Evolutionary conservation across 73 alveolate species (phyloP), one percentile per base, ranked within the genome.

Genomic region (Paramecium sexaurelia): DNA sequence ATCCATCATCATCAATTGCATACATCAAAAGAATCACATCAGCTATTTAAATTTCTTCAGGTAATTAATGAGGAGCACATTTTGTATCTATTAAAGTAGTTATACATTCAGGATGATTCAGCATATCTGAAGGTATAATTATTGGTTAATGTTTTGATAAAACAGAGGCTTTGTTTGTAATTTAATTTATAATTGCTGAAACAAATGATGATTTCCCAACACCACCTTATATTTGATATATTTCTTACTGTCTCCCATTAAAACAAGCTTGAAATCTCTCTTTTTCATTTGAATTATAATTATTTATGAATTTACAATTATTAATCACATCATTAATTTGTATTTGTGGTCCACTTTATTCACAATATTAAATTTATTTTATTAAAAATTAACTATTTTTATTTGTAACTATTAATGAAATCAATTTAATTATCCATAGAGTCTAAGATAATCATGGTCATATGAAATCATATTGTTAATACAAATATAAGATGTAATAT

Each of bases 141-240:
- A 78, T 61, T 1, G 90, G 90, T 22, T 4, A 51, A 39, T 41
- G 90, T 40, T 78, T 37, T 7, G 15, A 17, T 33, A 32, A 29
- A 15, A 27, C 35, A 35, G 13, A 10, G 1, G 57, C 32, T 35
- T 32, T 71, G 15, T 22, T 71, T 35, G 56, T 8, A 2, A 19
- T 36, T 35, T 32, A 29, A 71, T 71, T 32, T 71, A 37, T 71
- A 11, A 71, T 7, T 13, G 86, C 86, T 11, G 55, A 71, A 13
- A 71, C 86, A 71, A 71, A 71, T 35, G 86, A 27, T 11, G 86
- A 71, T 71, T 71, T 71, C 5, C 86, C 86, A 36, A 71, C 86
- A 35, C 56, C 56, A 32, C 35, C 86, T 71, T 32, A 71, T 71
- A 71, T n/a, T 71, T 3, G 9, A 4, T 13, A 8, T 15, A 20